Evolutionary conservation across 148 eudicot species (phyloP).

Genomic region (Silene uniflora): DNA sequence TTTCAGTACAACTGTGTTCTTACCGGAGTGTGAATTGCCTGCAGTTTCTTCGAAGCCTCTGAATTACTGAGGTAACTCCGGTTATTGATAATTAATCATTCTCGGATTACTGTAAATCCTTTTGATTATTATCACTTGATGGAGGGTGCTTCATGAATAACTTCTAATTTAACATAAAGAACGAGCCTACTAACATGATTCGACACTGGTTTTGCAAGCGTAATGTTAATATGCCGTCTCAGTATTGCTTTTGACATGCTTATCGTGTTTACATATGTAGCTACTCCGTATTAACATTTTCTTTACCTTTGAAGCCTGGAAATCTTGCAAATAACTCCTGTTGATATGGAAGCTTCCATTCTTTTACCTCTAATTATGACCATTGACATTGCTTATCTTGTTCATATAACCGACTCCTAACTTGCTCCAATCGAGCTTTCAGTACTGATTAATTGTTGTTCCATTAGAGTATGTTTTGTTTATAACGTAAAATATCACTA

Average conservation of each 20-base stretch:
- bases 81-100: conserved; percentile 20
- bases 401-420: not conserved
- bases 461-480: not conserved
- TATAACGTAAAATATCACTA: not conserved
- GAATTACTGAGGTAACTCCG: conserved; percentile 35
- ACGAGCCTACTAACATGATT: not conserved
- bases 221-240: not conserved
- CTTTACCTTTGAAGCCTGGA: not conserved
- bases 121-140: conserved; percentile 8
- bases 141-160: conserved; percentile 11
- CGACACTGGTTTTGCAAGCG: not conserved
- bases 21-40: conserved; percentile 5
- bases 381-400: no score
- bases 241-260: not conserved
- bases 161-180: conserved; percentile 14
- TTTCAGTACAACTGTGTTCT: not conserved
- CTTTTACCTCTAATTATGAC: not conserved
- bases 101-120: conserved; percentile 23
- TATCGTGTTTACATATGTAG: no score
- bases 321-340: not conserved
- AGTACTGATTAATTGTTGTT: not conserved
- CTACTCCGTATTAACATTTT: no score
- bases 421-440: not conserved
- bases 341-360: not conserved
- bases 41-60: conserved; percentile 30